Evolutionary conservation across 345 rosid species (phyloP).

Genomic region (Arabidopsis thaliana): TAIR10.1 NC_003074.8:10660001-10660500

Average conservation of each 20-base stretch:
- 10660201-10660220: conserved; percentile 59
- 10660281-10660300: conserved; percentile 94
- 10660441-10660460: conserved; percentile 21
- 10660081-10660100: conserved; percentile 45
- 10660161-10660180: conserved; percentile 52
- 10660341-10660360: conserved; percentile 37
- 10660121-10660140: conserved; percentile 45
- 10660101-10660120: conserved; percentile 46
- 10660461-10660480: conserved; percentile 51
- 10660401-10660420: conserved; percentile 14
- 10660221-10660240: conserved; percentile 85
- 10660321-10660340: conserved; percentile 62
- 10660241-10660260: conserved; percentile 92
- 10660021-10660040: conserved; percentile 36
- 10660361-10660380: conserved; percentile 10
- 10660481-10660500: conserved; percentile 54
- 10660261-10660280: conserved; percentile 91
- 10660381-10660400: conserved; percentile 23
- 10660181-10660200: conserved; percentile 64
- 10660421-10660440: conserved; percentile 4
- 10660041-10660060: conserved; percentile 50
- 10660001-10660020: conserved; percentile 69
- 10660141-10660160: conserved; percentile 48
- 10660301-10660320: conserved; percentile 75
- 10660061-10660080: conserved; percentile 50